These are phyloP conservation scores for Chlorencoelia australis DNA, from an alignment of 2,329 filamentous ascomycete species.

Conservation along the genomic window DNA sequence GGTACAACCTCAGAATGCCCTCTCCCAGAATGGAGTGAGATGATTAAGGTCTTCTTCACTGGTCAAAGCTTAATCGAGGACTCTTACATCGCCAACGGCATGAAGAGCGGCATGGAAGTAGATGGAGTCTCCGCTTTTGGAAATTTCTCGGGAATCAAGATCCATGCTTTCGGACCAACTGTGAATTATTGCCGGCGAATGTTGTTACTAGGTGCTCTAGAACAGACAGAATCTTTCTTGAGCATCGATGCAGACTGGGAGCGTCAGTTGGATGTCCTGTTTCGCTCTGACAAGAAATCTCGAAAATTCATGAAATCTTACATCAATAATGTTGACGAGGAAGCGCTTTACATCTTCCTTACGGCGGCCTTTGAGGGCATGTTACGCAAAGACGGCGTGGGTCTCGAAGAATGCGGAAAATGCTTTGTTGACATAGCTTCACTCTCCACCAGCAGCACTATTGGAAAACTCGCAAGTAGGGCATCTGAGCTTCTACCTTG, in stretches of 20 bases:
- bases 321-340: constrained; percentile 33
- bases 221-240: constrained; percentile 21
- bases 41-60: constrained; percentile 41
- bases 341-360: constrained; percentile 36
- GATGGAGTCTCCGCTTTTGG: constrained; percentile 30
- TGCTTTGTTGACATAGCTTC: constrained; percentile 45
- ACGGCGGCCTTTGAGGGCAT: constrained; percentile 49
- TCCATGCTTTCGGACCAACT: constrained; percentile 55
- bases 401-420: constrained; percentile 37
- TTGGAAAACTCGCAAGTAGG: constrained; percentile 40
- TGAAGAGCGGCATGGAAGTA: constrained; percentile 31
- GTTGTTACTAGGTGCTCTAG: constrained; percentile 43
- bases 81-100: constrained; percentile 23
- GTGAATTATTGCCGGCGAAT: constrained; percentile 58
- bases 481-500: constrained; percentile 45
- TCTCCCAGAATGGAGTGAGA: constrained; percentile 42
- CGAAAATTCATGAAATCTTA: constrained; percentile 49
- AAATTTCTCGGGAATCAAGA: constrained; percentile 31
- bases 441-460: constrained; percentile 38
- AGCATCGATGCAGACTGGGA: constrained; percentile 75
- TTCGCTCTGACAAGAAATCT: constrained; percentile 59
- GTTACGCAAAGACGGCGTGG: constrained; percentile 31
- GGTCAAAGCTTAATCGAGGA: constrained; percentile 26
- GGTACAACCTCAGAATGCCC: constrained; percentile 32
- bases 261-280: constrained; percentile 60